Conservation (phyloP, 495 filamentous ascomycete genomes). For the Hyaloscypha hepaticicola region DNA sequence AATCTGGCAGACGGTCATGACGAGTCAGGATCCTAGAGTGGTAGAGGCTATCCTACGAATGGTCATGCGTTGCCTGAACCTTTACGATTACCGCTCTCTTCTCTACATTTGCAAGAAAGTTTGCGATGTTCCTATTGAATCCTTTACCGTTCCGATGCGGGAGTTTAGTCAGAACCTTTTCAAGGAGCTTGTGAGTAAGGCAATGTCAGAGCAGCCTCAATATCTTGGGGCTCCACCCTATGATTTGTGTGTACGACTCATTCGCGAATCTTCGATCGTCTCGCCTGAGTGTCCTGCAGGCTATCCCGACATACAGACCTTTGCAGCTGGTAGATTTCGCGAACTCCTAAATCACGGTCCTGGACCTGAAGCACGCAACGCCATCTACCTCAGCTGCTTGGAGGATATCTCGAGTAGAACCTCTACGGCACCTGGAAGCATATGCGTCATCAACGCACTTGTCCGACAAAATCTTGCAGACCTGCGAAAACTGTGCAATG, state of each 20-base stretch:
- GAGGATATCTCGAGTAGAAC: slow-evolving; percentile 57
- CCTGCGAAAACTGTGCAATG: slow-evolving; percentile 39
- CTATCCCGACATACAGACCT: slow-evolving; percentile 52
- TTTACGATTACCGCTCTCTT: slow-evolving; percentile 56
- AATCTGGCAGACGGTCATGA: slow-evolving; percentile 81
- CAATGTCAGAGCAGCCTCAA: neutral
- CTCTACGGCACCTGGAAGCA: slow-evolving; percentile 62
- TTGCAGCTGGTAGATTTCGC: slow-evolving; percentile 43
- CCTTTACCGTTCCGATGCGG: slow-evolving; percentile 51
- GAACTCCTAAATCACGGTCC: slow-evolving; percentile 44
- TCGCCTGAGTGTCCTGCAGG: slow-evolving; percentile 41
- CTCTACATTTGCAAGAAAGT: slow-evolving; percentile 77
- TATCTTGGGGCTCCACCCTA: slow-evolving; percentile 45
- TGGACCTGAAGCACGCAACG: slow-evolving; percentile 45
- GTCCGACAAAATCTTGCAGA: slow-evolving; percentile 41
- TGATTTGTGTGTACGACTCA: slow-evolving; percentile 61
- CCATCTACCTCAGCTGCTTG: slow-evolving; percentile 57
- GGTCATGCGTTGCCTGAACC: slow-evolving; percentile 62
- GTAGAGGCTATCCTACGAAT: slow-evolving; percentile 76
- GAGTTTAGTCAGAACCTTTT: slow-evolving; percentile 49
- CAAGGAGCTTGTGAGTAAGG: slow-evolving; percentile 18
- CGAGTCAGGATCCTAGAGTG: slow-evolving; percentile 81
- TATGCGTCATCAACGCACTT: slow-evolving; percentile 65
- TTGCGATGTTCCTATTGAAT: slow-evolving; percentile 62
- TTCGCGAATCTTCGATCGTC: slow-evolving; percentile 59